Evolutionary conservation across 495 filamentous ascomycete species (phyloP).

Genomic region (Choiromyces venosus): DNA sequence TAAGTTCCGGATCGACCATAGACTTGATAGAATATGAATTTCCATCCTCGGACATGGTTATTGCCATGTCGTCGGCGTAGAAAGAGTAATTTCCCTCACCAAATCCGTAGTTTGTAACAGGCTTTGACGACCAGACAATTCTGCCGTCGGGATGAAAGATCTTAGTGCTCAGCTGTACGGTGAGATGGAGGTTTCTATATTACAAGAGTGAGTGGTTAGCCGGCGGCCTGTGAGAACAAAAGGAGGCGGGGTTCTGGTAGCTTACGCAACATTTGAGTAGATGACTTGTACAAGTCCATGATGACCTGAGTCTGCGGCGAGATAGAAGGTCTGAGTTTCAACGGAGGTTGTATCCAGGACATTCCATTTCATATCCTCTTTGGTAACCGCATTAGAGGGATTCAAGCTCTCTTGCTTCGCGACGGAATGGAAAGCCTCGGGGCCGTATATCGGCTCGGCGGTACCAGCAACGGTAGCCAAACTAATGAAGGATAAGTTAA

Average conservation of each 20-base stretch:
- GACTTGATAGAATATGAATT: slow-evolving; percentile 79
- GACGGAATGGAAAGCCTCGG: slow-evolving; percentile 78
- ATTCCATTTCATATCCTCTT: slow-evolving; percentile 75
- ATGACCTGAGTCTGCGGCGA: slow-evolving; percentile 70
- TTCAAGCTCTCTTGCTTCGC: slow-evolving; percentile 69
- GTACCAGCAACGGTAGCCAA: slow-evolving; percentile 89
- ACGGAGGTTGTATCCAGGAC: slow-evolving; percentile 77
- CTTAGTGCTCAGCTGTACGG: slow-evolving; percentile 85
- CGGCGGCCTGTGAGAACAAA: not conserved
- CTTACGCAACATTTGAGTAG: slow-evolving; percentile 96
- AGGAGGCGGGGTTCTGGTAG: slow-evolving; percentile 7
- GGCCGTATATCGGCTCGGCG: slow-evolving; percentile 92
- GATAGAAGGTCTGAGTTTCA: slow-evolving; percentile 95
- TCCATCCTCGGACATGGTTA: slow-evolving; percentile 79
- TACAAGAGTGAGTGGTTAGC: not conserved
- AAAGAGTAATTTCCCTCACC: slow-evolving; percentile 76
- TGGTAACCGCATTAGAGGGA: slow-evolving; percentile 72
- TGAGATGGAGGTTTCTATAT: slow-evolving; percentile 76
- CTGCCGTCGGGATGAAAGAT: slow-evolving; percentile 72
- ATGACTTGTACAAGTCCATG: slow-evolving; percentile 82
- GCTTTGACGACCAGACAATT: slow-evolving; percentile 74
- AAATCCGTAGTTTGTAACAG: slow-evolving; percentile 70
- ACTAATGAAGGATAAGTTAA: slow-evolving; percentile 48
- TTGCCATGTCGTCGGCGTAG: slow-evolving; percentile 71
- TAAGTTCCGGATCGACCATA: slow-evolving; percentile 63